A percentile compares a stretch with the other conserved stretches of the same genome.
These are phyloP conservation scores for Bretschneidera sinensis DNA, from an alignment of 345 rosid species.

Conservation along the genomic window DNA sequence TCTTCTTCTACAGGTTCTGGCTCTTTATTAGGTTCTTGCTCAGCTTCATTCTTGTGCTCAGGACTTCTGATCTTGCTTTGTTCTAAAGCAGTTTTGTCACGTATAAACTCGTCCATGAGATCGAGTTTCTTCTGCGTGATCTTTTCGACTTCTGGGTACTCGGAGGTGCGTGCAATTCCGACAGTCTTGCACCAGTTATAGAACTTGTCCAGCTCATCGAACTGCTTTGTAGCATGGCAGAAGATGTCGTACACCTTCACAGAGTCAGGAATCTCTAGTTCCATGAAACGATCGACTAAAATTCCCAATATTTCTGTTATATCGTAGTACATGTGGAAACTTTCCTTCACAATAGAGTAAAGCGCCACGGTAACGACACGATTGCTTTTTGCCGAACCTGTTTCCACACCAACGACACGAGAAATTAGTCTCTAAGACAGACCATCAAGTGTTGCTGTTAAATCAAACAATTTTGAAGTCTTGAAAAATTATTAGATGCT, in stretches of 20 bases:
- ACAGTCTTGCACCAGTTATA: conserved; percentile 66
- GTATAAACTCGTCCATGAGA: conserved; percentile 75
- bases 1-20: conserved; percentile 34
- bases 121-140: conserved; percentile 76
- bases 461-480: too few relatives aligned
- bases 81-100: conserved; percentile 54
- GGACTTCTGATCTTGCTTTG: conserved; percentile 15
- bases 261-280: conserved; percentile 57
- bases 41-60: conserved; percentile 25
- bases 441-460: too few relatives aligned
- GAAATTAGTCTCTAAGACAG: too few relatives aligned
- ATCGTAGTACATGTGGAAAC: conserved; percentile 68
- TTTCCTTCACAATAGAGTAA: conserved; percentile 65
- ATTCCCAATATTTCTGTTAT: conserved; percentile 50
- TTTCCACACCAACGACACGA: conserved; percentile 11
- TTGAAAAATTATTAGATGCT: too few relatives aligned
- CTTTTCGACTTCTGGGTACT: conserved; percentile 76
- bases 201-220: conserved; percentile 61
- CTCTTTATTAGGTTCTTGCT: conserved; percentile 20
- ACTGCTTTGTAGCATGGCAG: conserved; percentile 54
- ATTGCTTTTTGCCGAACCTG: conserved; percentile 64
- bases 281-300: conserved; percentile 71
- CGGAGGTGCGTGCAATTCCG: conserved; percentile 64
- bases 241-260: conserved; percentile 66
- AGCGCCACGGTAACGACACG: conserved; percentile 75